Percentiles rank a stretch among this genome's conserved stretches.
These are phyloP conservation scores for Zygosaccharomyces sapae DNA, from an alignment of 1,139 yeast genomes.

Conservation along the genomic window DNA sequence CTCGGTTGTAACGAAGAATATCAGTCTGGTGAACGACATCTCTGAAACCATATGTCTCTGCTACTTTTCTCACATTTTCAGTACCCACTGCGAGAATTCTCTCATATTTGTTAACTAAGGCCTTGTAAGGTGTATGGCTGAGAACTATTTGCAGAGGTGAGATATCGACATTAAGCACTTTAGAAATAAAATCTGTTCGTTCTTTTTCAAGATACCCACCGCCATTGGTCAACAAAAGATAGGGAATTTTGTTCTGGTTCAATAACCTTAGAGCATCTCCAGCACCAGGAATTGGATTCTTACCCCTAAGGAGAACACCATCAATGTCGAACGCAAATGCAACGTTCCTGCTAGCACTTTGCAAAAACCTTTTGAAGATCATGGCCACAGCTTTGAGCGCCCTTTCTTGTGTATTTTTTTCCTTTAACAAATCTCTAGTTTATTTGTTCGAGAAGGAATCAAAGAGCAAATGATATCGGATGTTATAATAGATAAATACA, in stretches of 20 bases:
- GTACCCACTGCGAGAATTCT: slow-evolving; percentile 85
- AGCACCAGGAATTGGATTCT: slow-evolving; percentile 65
- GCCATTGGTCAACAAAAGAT: slow-evolving; percentile 83
- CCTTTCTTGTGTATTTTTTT: neutral
- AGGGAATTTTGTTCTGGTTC: slow-evolving; percentile 61
- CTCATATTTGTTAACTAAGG: slow-evolving; percentile 49
- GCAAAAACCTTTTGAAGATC: slow-evolving; percentile 20
- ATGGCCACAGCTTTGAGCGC: neutral
- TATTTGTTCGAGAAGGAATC: neutral
- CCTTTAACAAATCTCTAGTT: neutral
- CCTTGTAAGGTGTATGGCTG: slow-evolving; percentile 85
- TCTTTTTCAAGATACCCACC: slow-evolving; percentile 75
- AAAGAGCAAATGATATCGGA: neutral
- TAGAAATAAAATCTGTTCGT: slow-evolving; percentile 55
- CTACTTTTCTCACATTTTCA: slow-evolving; percentile 69
- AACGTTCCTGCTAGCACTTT: slow-evolving; percentile 18
- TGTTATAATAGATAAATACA: neutral
- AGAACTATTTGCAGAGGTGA: slow-evolving; percentile 70
- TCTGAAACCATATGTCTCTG: slow-evolving; percentile 71
- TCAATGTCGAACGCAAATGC: slow-evolving; percentile 62
- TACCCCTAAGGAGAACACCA: slow-evolving; percentile 86
- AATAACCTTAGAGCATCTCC: slow-evolving; percentile 57
- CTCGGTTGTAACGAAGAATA: slow-evolving; percentile 47
- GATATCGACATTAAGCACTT: slow-evolving; percentile 48
- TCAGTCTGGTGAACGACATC: slow-evolving; percentile 78